Base-by-base conservation (phyloP, 176 grass and related monocot species). In the Pharus latifolius region DNA sequence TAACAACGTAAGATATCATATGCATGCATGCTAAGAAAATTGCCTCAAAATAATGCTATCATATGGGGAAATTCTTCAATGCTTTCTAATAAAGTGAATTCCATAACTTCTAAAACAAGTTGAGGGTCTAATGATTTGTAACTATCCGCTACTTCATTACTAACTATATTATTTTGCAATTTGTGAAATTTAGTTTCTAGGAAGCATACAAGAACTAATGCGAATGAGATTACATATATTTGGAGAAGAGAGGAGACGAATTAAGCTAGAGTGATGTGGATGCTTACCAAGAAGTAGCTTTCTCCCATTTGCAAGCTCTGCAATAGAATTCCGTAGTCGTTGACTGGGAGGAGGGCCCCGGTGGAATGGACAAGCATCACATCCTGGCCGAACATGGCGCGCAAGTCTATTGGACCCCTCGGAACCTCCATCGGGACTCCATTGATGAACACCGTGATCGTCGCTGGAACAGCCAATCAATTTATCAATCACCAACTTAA, bases 401-500 rank as follows among this genome's bases (percentile, higher is more conserved):
- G 77, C 75, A 97, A 59, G 84, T 97, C 62, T 62, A 97, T 87
- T 38, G 83, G 78, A 74, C 89, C 86, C 48, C 89, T 85, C 6
- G 94, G 86, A 67, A 97, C 80, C 48, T 97, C 94, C 80, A 76
- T 79, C 41, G 89, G 43, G 25, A 90, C 73, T 59, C 94, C 94
- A 48, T 97, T 97, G 56, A 97, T 92, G 86, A 92, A 92, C 81
- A 97, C 94, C 68, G 86, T 97, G 82, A 97, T 92, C 37, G 77
- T 92, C 78, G 83, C 92, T 96, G 73, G 71, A 80, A 80, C 64
- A 86, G 30, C 3, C 69, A 78, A 73, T 56, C 38, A 78, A 31
- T 53, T 66, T 52, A 60, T 73, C 73, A 78, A 17, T 82, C 60
- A 65, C 26, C 50, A 69, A 34, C 11, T 49, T n/a, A 11, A 49